Conservation (phyloP, 805 yeast genomes). For the Maudiozyma barnettii region DNA sequence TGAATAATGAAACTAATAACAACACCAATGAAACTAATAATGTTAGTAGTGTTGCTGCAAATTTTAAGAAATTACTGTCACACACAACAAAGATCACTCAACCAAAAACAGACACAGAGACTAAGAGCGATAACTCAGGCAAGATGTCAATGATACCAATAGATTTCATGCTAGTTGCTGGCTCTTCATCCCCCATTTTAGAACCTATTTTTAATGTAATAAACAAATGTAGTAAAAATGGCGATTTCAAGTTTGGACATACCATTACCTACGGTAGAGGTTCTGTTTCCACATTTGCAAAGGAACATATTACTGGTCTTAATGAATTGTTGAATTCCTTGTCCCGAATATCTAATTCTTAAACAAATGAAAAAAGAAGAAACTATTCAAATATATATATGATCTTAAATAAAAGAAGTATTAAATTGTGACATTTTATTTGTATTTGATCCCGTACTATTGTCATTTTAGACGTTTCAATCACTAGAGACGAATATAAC, state of each 20-base stretch:
- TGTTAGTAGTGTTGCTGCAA: neutral
- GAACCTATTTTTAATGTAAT: conserved; percentile 55
- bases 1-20: conserved; percentile 3
- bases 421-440: neutral
- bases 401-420: too few relatives aligned
- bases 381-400: neutral
- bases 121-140: neutral
- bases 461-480: neutral
- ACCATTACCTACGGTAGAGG: conserved; percentile 52
- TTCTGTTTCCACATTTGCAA: conserved; percentile 43
- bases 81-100: neutral
- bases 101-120: neutral
- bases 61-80: neutral
- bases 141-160: conserved; percentile 19
- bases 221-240: conserved; percentile 32
- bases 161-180: conserved; percentile 46
- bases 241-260: conserved; percentile 36
- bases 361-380: neutral
- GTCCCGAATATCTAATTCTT: neutral
- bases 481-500: neutral
- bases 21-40: neutral
- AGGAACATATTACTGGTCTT: conserved; percentile 54
- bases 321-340: conserved; percentile 56
- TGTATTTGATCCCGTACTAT: too few relatives aligned
- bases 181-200: conserved; percentile 56